These are phyloP conservation scores for Cornus controversa DNA, from an alignment of 148 eudicot species.

Conservation along the genomic window DNA sequence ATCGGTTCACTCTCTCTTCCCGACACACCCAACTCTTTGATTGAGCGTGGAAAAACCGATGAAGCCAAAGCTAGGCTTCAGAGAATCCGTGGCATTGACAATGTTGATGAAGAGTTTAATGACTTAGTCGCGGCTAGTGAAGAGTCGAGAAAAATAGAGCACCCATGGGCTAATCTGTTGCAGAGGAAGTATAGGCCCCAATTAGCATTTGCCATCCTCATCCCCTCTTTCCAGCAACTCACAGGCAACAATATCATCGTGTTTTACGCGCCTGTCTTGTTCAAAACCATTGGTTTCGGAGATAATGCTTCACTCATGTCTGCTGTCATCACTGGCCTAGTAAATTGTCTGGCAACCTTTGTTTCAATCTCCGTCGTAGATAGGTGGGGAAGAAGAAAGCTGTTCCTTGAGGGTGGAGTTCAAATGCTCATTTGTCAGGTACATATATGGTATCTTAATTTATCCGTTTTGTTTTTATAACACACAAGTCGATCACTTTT, in stretches of 20 bases:
- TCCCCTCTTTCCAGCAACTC: constrained; percentile 37
- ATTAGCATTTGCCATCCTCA: constrained; percentile 11
- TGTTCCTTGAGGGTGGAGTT: constrained; percentile 27
- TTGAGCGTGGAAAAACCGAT: constrained; percentile 33
- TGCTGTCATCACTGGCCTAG: constrained; percentile 26
- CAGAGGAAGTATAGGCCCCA: constrained; percentile 39
- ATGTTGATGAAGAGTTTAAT: constrained; percentile 34
- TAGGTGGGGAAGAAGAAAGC: constrained; percentile 23
- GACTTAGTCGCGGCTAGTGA: constrained; percentile 35
- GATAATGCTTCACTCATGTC: constrained; percentile 26
- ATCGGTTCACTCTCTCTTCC: constrained; percentile 35
- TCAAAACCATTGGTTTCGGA: constrained; percentile 32
- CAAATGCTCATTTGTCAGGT: constrained; percentile 32
- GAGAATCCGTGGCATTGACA: constrained; percentile 30
- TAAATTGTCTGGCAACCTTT: constrained; percentile 20
- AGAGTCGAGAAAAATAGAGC: constrained; percentile 17
- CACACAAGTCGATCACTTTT: too few relatives aligned
- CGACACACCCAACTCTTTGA: constrained; percentile 42
- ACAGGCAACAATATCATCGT: constrained; percentile 32
- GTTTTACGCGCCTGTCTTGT: constrained; percentile 39
- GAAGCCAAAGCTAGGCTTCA: constrained; percentile 23
- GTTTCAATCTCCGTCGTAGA: constrained; percentile 25
- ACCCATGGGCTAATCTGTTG: constrained; percentile 32
- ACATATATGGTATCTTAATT: neutral
- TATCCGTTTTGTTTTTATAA: too few relatives aligned